These are phyloP conservation scores for Piromyces sp. DNA, from an alignment of 192 early-diverging fungal species.

Conservation along the genomic window DNA sequence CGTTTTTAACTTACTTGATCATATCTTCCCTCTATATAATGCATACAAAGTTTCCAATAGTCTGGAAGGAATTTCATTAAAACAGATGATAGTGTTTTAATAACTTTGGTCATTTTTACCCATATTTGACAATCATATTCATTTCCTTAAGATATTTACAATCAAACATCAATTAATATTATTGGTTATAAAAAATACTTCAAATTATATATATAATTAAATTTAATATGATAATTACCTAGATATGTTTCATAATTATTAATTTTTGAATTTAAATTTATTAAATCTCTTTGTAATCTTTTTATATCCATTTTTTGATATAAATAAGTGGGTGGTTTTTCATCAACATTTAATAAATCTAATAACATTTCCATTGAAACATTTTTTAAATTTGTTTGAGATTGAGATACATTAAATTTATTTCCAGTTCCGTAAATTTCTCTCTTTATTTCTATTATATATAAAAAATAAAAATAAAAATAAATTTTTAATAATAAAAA, in stretches of 20 bases:
- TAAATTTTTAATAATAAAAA: not conserved
- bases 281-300: not conserved
- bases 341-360: not conserved
- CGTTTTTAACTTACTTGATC: not conserved
- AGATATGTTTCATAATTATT: not conserved
- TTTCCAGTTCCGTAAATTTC: not conserved
- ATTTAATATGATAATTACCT: not conserved
- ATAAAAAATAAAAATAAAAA: not conserved
- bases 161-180: too few species aligned
- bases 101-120: not conserved
- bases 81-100: not conserved
- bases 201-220: too few species aligned
- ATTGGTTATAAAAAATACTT: too few species aligned
- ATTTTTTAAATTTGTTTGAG: not conserved
- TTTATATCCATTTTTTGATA: not conserved
- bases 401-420: not conserved
- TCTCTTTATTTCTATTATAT: not conserved
- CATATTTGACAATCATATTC: not conserved
- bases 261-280: not conserved
- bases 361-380: not conserved
- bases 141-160: not conserved
- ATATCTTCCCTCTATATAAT: not conserved
- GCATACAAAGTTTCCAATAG: not conserved
- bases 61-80: not conserved
- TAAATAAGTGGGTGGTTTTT: not conserved